Conservation (phyloP, 768 basidiomycete genomes). For the Leccinum incarnatum region DNA sequence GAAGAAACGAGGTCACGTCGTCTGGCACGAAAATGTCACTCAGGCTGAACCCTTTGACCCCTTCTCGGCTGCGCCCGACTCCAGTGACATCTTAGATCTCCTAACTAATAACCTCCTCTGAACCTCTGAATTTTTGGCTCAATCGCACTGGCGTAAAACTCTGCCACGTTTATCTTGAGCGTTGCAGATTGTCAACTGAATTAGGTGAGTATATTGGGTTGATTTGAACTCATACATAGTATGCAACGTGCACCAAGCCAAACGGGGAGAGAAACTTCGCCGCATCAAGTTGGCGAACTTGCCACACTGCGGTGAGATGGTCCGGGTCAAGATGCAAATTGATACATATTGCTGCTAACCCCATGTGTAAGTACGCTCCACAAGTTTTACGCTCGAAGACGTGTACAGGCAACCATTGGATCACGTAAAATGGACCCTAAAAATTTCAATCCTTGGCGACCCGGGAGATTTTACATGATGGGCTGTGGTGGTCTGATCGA, state of each 20-base stretch:
- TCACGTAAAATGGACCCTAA: neutral
- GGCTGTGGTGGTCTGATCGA: neutral
- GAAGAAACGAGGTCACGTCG: neutral
- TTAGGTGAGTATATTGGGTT: too few relatives aligned
- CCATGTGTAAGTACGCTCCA: too few relatives aligned
- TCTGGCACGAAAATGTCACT: neutral
- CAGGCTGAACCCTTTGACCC: slow-evolving; percentile 2
- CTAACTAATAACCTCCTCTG: neutral
- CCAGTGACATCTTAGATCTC: neutral
- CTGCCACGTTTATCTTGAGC: too few relatives aligned
- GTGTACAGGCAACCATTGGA: too few relatives aligned
- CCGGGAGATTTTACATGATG: neutral
- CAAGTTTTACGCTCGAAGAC: too few relatives aligned
- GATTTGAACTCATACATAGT: too few relatives aligned
- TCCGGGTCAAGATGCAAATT: too few relatives aligned
- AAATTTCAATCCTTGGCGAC: neutral
- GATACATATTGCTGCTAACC: too few relatives aligned
- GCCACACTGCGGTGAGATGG: neutral
- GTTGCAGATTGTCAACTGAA: too few relatives aligned
- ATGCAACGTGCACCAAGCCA: neutral
- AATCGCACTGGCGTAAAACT: too few relatives aligned
- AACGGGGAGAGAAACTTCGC: neutral
- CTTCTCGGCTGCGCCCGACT: slow-evolving; percentile 13
- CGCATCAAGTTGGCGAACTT: neutral
- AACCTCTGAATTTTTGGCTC: too few relatives aligned